Percentiles rank a stretch among this genome's conserved stretches.
Conservation (phyloP, 257 asterid genomes). For the Oldenlandia corymbosa region DNA sequence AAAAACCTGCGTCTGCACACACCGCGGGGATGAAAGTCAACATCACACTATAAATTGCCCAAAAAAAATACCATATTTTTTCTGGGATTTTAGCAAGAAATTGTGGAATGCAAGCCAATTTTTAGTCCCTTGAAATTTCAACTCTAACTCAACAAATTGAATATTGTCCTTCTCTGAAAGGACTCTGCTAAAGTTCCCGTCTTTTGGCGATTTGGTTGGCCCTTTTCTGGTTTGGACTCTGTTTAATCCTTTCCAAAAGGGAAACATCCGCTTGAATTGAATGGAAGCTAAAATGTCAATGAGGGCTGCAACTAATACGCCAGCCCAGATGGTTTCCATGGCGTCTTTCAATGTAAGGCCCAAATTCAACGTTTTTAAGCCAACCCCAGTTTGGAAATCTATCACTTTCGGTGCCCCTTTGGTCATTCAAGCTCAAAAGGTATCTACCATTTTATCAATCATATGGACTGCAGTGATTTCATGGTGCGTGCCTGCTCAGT, state of each 20-base stretch:
- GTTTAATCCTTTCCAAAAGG: background rate
- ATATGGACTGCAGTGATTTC: background rate
- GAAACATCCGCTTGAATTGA: background rate
- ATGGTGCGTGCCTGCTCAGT: background rate
- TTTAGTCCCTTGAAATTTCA: background rate
- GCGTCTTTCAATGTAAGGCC: conserved; percentile 24
- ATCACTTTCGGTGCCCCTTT: conserved; percentile 7
- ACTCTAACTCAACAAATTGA: background rate
- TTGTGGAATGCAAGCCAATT: background rate
- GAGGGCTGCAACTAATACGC: conserved; percentile 18
- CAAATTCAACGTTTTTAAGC: conserved; percentile 27
- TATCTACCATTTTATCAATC: conserved; percentile 13
- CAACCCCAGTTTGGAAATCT: conserved; percentile 20
- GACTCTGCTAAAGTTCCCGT: background rate
- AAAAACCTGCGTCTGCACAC: no score
- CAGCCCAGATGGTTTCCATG: conserved; percentile 14
- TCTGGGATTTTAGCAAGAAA: background rate
- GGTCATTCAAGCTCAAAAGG: conserved; percentile 60
- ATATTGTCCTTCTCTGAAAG: background rate
- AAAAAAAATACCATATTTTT: background rate
- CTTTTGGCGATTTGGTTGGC: background rate
- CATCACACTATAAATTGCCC: no score
- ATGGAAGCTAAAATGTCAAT: conserved; percentile 29
- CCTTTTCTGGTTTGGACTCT: background rate
- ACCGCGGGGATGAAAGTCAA: no score